These are phyloP conservation scores for Pestalotiopsis sp. DNA, from an alignment of 2,329 filamentous ascomycete species.

Conservation along the genomic window DNA sequence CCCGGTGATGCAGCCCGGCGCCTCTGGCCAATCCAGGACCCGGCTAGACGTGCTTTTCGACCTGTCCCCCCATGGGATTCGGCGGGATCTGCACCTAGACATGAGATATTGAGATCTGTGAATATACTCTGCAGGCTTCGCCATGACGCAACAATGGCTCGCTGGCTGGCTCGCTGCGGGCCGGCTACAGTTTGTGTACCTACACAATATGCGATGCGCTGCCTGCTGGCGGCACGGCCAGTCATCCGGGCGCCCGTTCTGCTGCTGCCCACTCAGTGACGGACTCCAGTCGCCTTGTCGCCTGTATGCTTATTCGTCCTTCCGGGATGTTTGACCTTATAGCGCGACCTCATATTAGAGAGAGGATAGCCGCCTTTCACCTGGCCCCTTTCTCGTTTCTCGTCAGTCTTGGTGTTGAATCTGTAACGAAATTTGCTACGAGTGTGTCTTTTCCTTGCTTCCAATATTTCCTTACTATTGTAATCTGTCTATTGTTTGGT, in stretches of 20 bases:
- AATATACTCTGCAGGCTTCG: constrained; percentile 7
- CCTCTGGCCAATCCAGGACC: neutral
- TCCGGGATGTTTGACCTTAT: neutral
- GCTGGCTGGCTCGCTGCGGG: constrained; percentile 4
- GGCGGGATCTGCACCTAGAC: constrained; percentile 7
- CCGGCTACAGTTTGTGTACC: neutral
- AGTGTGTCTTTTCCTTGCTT: constrained; percentile 21
- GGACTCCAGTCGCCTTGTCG: neutral
- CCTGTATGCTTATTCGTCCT: neutral
- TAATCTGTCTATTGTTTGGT: neutral
- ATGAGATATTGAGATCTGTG: neutral
- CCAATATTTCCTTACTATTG: constrained; percentile 16
- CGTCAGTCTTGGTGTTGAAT: constrained; percentile 23
- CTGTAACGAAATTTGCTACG: constrained; percentile 25
- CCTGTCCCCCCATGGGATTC: neutral
- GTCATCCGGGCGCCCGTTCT: neutral
- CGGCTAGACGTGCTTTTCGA: neutral
- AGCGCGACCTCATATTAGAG: constrained; percentile 6
- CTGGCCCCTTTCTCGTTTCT: constrained; percentile 23
- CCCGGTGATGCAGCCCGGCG: neutral
- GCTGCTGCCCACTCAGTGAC: neutral
- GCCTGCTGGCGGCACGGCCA: constrained; percentile 7
- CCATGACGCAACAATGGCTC: constrained; percentile 14
- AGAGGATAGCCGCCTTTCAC: constrained; percentile 2
- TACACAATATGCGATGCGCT: constrained; percentile 7